Evolutionary conservation across 768 basidiomycete species (phyloP), one percentile per base, ranked within the genome.

Genomic region (Postia placenta): DNA sequence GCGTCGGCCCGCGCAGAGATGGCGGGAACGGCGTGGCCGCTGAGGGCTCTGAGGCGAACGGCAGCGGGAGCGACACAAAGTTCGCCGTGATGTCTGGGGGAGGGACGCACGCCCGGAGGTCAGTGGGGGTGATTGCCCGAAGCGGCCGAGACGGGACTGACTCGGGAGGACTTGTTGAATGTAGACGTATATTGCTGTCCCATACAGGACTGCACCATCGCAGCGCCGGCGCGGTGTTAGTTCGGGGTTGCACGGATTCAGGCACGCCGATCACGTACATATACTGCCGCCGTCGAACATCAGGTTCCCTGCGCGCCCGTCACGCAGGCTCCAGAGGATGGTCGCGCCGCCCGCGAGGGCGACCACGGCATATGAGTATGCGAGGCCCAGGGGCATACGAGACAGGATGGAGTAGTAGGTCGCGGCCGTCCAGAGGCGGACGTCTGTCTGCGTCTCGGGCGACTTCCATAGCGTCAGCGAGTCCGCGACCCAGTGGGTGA

Each of bases 401-500:
- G 87, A 75, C 47, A 92, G 74, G 49, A 88, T 80, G 28, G 85
- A 77, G 63, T 92, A 92, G 65, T 92, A 92, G 45, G 76, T 69
- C 5, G 89, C 90, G 2, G 90, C 83, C 6, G 81, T 85, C 84
- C 87, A 89, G 11, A 92, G 74, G 56, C 86, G 80, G 53, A 82
- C 81, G 58, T 92, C 88, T n/a, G 86, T 91, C 57, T 68, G 57
- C 26, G 56, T 52, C 28, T 84, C 75, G 37, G 90, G 88, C 11
- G 86, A 80, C 69, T 87, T 90, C 90, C 90, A 92, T 35, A 92
- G 74, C 27, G 90, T 92, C 45, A 90, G 70, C 1, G 88, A 91
- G 72, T 92, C 90, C n/a, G 90, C 90, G 53, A 89, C 91, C 90
- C 90, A 92, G 62, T 92, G 85, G 28, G 88, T 91, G 63, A 90